These are phyloP conservation scores for Barnettozyma sp. DNA, from an alignment of 805 yeast species.

Conservation along the genomic window DNA sequence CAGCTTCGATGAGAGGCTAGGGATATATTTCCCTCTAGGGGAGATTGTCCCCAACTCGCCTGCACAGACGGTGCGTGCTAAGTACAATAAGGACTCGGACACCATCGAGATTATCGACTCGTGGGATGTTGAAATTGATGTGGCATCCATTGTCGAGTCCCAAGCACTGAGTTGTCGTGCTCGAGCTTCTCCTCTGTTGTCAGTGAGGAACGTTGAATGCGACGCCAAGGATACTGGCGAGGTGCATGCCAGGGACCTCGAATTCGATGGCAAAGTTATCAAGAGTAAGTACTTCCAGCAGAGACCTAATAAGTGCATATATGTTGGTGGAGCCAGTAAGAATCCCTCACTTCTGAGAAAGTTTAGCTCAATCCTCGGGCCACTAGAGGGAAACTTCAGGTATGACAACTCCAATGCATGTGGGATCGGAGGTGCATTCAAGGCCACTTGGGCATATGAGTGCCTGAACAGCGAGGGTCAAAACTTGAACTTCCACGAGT, in stretches of 20 bases:
- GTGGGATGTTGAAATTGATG: slow-evolving; percentile 58
- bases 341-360: slow-evolving; percentile 61
- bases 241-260: slow-evolving; percentile 14
- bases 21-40: slow-evolving; percentile 82
- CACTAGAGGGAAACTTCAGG: slow-evolving; percentile 52
- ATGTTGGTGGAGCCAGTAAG: slow-evolving; percentile 84
- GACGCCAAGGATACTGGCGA: background rate
- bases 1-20: slow-evolving; percentile 42
- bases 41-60: slow-evolving; percentile 83
- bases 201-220: slow-evolving; percentile 21
- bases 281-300: slow-evolving; percentile 22
- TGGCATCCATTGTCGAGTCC: slow-evolving; percentile 70
- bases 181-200: slow-evolving; percentile 71
- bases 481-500: slow-evolving; percentile 32
- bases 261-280: slow-evolving; percentile 30
- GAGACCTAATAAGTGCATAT: slow-evolving; percentile 63
- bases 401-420: slow-evolving; percentile 84
- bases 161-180: slow-evolving; percentile 82
- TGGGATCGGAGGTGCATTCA: slow-evolving; percentile 86
- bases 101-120: slow-evolving; percentile 28
- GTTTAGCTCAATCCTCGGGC: slow-evolving; percentile 64
- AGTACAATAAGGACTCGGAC: slow-evolving; percentile 29
- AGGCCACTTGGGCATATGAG: slow-evolving; percentile 63
- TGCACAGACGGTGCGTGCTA: slow-evolving; percentile 53
- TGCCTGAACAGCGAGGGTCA: slow-evolving; percentile 15